Evolutionary conservation across 208 protist species (phyloP), one percentile per base, ranked within the genome.

Genomic region (Leishmania aethiopica): DNA sequence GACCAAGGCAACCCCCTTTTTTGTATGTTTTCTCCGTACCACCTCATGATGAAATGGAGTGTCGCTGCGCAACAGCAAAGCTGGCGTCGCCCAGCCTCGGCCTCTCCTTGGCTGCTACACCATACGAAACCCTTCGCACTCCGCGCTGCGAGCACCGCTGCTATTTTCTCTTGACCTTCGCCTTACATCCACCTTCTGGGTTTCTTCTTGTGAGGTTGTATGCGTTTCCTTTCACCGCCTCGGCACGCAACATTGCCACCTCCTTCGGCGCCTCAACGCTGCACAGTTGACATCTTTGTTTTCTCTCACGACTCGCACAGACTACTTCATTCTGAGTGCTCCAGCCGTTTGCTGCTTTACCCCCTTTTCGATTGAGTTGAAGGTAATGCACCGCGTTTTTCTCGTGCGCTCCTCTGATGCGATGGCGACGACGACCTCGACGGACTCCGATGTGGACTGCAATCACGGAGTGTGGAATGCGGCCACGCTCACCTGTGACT

Each of bases 391-490:
- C 35, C 69, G 22, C 6, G 32, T 73, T 73, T 17, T 49, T 35
- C 37, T 47, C 25, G 45, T 17, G 22, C 42, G 42, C 42, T 53
- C 22, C 28, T 17, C 45, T 73, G 42, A 73, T 35, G 28, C 22
- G 25, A 22, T 51, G 49, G 32, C 25, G 49, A 28, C 42, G 42
- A 69, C 66, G 45, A 37, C 2, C 17, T 35, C 10, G n/a, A 10
- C 57, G 17, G 35, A 1, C 45, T 47, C 32, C 28, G 17, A 42
- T 6, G 62, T 77, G 32, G 51, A 88, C 66, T 88, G 84, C 78
- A 69, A 88, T 35, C 67, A 88, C 15, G 84, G 84, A 10, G 1
- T 25, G 77, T 84, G 84, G 81, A 82, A 88, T 35, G 32, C 67
- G 37, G 28, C 62, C 25, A 80, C 40, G 45, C 3, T 25, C 70